Base-by-base conservation (phyloP, 2,329 filamentous ascomycete species). In the Pseudogymnoascus destructans region DNA sequence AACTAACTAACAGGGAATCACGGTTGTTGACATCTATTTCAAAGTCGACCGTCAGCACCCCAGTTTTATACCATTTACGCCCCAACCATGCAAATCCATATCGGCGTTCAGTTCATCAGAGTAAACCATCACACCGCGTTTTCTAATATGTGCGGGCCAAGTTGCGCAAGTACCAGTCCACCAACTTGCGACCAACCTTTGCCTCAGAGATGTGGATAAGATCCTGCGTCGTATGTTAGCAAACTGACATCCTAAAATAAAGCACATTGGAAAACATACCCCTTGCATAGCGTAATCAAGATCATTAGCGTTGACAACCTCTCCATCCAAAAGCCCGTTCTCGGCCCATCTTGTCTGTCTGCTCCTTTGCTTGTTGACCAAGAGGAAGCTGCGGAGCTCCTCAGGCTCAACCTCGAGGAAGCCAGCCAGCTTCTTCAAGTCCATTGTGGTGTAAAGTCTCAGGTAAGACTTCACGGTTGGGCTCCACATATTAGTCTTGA, bases 121-220 rank as follows among this genome's bases (percentile, higher is more conserved):
- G 30, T 35, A 56, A 56, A 56, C 33, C 33, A 35, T 35, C 30
- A 19, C 54, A 56, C 54, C 17, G 30, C 54, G 19, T 56, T 17
- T 56, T 56, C 54, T 86, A 95, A 78, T 98, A 98, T 60, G 91
- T 95, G 72, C 93, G 86, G 61, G 91, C 88, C 69, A 98, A 79
- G 79, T 98, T 98, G 71, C 93, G 86, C 71, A 98, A 82, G 74
- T 98, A 98, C 93, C 93, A 98, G 75, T 98, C 93, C 64, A 98
- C 92, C 69, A 98, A 78, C 77, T 93, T 95, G 68, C 93, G 83
- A 70, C 93, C 93, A 61, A 96, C 90, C 85, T 98, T 98, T 66
- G 92, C 92, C 76, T 98, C 93, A 60, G 92, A 96, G 66, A 98
- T 93, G 75, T 98, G 93, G 72, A 98, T 98, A 68, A 98, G 77